Conservation (phyloP, 2,329 filamentous ascomycete species). For the Fusarium sp. region DNA sequence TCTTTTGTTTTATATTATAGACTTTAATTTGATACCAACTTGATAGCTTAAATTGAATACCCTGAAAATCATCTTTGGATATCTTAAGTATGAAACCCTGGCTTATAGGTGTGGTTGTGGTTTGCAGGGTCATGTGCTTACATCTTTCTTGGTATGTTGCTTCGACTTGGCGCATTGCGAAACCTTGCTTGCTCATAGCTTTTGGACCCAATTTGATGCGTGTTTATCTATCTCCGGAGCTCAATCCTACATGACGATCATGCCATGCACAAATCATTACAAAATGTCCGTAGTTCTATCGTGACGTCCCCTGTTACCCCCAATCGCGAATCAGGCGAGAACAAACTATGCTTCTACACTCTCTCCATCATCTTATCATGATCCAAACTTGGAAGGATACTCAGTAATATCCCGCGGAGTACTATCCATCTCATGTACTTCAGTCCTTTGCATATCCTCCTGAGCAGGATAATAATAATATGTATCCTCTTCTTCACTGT, state of each 20-base stretch:
- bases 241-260: too few relatives aligned
- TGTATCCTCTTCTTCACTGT: not conserved
- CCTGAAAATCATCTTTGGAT: not conserved
- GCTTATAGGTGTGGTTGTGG: not conserved
- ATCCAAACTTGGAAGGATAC: not conserved
- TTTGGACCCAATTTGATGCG: too few relatives aligned
- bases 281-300: too few relatives aligned
- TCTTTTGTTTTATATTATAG: slow-evolving; percentile 31
- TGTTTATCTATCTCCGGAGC: too few relatives aligned
- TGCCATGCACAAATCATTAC: too few relatives aligned
- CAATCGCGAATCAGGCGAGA: too few relatives aligned
- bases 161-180: too few relatives aligned
- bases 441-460: slow-evolving; percentile 2
- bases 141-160: too few relatives aligned
- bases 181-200: too few relatives aligned
- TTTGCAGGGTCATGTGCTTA: not conserved
- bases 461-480: slow-evolving; percentile 17
- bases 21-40: slow-evolving; percentile 33
- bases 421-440: slow-evolving; percentile 16
- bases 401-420: not conserved
- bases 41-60: slow-evolving; percentile 10
- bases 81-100: not conserved
- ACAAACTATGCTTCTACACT: too few relatives aligned
- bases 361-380: not conserved
- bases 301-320: too few relatives aligned